Percentiles rank a stretch among this genome's conserved stretches.
Evolutionary conservation across 1,139 yeast genomes (phyloP).

Genomic region (Blastobotrys elegans): DNA sequence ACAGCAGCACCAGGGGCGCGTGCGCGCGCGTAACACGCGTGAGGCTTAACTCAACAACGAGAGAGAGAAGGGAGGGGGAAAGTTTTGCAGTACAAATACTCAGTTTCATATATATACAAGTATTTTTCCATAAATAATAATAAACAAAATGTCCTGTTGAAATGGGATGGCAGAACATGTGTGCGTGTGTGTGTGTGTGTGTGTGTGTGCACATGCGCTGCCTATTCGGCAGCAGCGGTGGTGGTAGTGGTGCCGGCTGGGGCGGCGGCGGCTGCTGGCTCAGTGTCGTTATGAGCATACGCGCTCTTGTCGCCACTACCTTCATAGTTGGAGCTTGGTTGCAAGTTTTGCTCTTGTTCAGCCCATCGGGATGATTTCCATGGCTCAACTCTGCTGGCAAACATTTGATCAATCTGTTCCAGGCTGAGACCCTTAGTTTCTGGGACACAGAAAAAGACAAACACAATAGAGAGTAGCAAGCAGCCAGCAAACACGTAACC

Average conservation of each 20-base stretch:
- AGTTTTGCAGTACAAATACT: too few relatives aligned
- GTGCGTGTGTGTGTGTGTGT: too few relatives aligned
- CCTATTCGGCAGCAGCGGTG: too few relatives aligned
- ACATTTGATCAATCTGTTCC: constrained; percentile 62
- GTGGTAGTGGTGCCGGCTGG: too few relatives aligned
- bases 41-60: too few relatives aligned
- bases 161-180: too few relatives aligned
- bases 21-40: too few relatives aligned
- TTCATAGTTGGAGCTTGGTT: constrained; percentile 11
- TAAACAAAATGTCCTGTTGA: too few relatives aligned
- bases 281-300: constrained; percentile 6
- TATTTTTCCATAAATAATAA: too few relatives aligned
- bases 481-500: constrained; percentile 76
- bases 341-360: constrained; percentile 5
- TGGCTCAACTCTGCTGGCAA: constrained; percentile 31
- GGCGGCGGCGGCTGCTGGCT: not conserved
- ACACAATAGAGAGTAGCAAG: constrained; percentile 56
- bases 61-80: not conserved
- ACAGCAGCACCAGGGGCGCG: not conserved
- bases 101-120: too few relatives aligned
- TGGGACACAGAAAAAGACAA: constrained; percentile 61
- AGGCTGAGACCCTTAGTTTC: constrained; percentile 71
- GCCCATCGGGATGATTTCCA: constrained; percentile 27
- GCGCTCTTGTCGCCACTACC: constrained; percentile 10
- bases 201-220: too few relatives aligned